These are phyloP conservation scores for Daedaleopsis sinensis DNA, from an alignment of 768 basidiomycete genomes.

Conservation along the genomic window DNA sequence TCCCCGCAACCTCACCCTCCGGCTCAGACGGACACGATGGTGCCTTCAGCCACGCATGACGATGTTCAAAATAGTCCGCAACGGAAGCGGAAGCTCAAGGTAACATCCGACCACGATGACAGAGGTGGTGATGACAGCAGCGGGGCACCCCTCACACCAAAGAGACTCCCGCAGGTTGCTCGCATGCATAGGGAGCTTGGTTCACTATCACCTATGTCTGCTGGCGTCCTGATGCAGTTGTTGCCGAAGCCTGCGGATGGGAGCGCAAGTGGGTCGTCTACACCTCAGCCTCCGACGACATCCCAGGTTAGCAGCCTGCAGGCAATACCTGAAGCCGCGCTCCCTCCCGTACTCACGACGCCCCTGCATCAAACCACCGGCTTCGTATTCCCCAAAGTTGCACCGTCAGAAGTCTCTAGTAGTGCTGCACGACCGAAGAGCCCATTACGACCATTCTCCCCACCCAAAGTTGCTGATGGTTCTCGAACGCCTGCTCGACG, in stretches of 20 bases:
- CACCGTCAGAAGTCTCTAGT: not conserved
- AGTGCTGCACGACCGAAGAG: slow-evolving; percentile 34
- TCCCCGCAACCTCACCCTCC: not conserved
- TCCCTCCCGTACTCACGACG: slow-evolving; percentile 1
- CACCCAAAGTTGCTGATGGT: slow-evolving; percentile 42
- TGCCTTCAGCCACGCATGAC: not conserved
- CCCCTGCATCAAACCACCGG: slow-evolving; percentile 2
- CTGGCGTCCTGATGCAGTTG: slow-evolving; percentile 42
- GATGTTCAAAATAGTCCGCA: slow-evolving; percentile 7
- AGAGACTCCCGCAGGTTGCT: not conserved
- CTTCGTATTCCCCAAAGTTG: slow-evolving; percentile 17
- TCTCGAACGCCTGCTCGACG: slow-evolving; percentile 65
- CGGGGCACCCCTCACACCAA: not conserved
- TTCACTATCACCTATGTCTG: slow-evolving; percentile 65
- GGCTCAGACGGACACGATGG: not conserved
- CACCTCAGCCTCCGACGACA: slow-evolving; percentile 5
- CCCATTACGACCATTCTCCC: slow-evolving; percentile 33
- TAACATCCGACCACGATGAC: not conserved
- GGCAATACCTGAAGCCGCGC: not conserved
- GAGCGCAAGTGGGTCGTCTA: slow-evolving; percentile 5
- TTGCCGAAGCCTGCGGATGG: slow-evolving; percentile 21
- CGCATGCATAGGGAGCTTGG: slow-evolving; percentile 45
- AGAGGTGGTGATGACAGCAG: not conserved
- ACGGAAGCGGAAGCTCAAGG: slow-evolving; percentile 16
- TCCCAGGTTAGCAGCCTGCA: not conserved